These are phyloP conservation scores for Quercus alba DNA, from an alignment of 306 rosid species.

Conservation along the genomic window DNA sequence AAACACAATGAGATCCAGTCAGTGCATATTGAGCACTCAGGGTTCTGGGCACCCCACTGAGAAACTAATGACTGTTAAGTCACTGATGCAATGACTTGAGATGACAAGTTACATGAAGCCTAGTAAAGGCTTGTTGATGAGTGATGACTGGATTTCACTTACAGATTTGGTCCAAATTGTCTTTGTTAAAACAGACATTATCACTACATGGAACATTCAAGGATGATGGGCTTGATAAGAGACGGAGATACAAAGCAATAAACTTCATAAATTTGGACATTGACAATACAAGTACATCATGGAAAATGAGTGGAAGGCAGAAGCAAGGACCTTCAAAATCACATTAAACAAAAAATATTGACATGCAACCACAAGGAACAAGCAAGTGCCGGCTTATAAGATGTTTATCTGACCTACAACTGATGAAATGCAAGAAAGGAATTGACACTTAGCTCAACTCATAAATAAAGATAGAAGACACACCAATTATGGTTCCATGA, in stretches of 20 bases:
- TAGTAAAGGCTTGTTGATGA: background rate
- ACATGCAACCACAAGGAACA: background rate
- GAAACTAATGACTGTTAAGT: background rate
- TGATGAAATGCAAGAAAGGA: background rate
- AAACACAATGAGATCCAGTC: background rate
- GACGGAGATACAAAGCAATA: background rate
- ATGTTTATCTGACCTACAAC: background rate
- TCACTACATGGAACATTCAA: background rate
- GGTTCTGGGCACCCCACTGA: background rate
- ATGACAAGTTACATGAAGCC: background rate
- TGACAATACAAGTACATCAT: background rate
- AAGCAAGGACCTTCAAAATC: background rate
- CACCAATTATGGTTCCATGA: constrained; percentile 81
- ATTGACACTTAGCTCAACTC: background rate
- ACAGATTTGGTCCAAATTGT: background rate
- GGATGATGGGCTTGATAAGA: background rate
- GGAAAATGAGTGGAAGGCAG: background rate
- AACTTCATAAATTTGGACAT: background rate
- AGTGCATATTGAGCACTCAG: background rate
- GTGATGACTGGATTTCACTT: background rate
- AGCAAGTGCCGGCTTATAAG: background rate
- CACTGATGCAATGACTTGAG: background rate
- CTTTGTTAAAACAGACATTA: background rate
- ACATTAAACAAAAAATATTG: background rate
- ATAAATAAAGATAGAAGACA: background rate